Evolutionary conservation across 2,329 filamentous ascomycete species (phyloP).

Genomic region (Chrysosporium keratinophilum): DNA sequence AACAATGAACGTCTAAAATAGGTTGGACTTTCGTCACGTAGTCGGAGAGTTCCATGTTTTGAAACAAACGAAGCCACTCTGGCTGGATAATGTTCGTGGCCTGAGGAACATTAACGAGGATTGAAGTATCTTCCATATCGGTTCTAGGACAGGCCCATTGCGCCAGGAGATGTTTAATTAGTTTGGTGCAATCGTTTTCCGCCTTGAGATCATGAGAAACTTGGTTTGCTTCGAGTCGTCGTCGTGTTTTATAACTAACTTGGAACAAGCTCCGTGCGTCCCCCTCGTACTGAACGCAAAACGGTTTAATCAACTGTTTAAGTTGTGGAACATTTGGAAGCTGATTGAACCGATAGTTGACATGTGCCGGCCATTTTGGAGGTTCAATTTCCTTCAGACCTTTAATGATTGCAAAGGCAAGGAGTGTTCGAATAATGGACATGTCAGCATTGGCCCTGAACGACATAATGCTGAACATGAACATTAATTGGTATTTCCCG

Average conservation of each 20-base stretch:
- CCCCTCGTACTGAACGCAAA: slow-evolving; percentile 7
- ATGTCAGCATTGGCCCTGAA: slow-evolving; percentile 21
- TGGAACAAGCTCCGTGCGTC: slow-evolving; percentile 5
- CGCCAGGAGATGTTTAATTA: slow-evolving; percentile 14
- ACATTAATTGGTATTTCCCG: slow-evolving; percentile 23
- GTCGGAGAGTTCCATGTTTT: slow-evolving; percentile 39
- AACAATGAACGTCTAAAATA: slow-evolving; percentile 27
- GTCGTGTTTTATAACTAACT: slow-evolving; percentile 2
- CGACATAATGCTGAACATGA: slow-evolving; percentile 24
- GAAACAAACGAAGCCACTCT: slow-evolving; percentile 42
- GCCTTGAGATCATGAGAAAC: slow-evolving; percentile 6
- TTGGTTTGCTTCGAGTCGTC: slow-evolving; percentile 6
- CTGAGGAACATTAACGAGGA: slow-evolving; percentile 5
- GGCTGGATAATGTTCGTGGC: slow-evolving; percentile 35
- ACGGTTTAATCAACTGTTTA: slow-evolving; percentile 7
- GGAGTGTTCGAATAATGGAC: slow-evolving; percentile 19
- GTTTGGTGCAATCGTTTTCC: slow-evolving; percentile 12
- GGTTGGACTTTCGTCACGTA: slow-evolving; percentile 39
- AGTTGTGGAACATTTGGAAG: slow-evolving; percentile 10
- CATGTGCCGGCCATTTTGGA: slow-evolving; percentile 12
- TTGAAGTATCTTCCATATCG: background rate
- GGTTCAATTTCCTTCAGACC: slow-evolving; percentile 13
- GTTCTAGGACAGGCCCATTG: slow-evolving; percentile 16
- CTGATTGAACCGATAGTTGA: slow-evolving; percentile 11
- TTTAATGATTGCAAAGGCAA: slow-evolving; percentile 14